Conservation (phyloP, 305 asterid genomes). For the Plantago rigida region DNA sequence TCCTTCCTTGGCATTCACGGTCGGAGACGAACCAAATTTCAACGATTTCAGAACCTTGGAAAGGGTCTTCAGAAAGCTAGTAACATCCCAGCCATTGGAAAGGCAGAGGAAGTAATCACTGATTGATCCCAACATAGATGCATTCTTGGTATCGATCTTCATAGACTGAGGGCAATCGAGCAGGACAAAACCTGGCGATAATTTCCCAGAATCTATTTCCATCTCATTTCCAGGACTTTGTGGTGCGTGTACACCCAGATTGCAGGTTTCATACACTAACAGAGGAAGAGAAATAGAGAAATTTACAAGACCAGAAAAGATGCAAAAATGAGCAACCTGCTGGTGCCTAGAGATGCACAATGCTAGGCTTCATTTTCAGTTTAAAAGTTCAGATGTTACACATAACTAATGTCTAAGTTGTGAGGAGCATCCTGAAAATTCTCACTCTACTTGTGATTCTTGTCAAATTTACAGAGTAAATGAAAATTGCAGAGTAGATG, state of each 20-base stretch:
- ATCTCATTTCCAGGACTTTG: slow-evolving; percentile 77
- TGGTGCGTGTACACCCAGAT: slow-evolving; percentile 87
- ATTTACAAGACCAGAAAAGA: slow-evolving; percentile 5
- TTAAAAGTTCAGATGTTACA: slow-evolving; percentile 3
- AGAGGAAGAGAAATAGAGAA: slow-evolving; percentile 19
- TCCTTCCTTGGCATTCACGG: slow-evolving; percentile 74
- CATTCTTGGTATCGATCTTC: slow-evolving; percentile 90
- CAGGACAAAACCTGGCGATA: slow-evolving; percentile 76
- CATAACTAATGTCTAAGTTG: neutral
- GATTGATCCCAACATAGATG: slow-evolving; percentile 94
- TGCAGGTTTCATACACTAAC: slow-evolving; percentile 91
- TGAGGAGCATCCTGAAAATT: slow-evolving; percentile 7
- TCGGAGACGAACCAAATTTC: slow-evolving; percentile 59
- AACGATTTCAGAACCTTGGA: slow-evolving; percentile 81
- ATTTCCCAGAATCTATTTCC: slow-evolving; percentile 79
- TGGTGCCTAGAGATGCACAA: neutral
- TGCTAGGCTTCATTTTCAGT: slow-evolving; percentile 3
- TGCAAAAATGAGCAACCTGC: neutral
- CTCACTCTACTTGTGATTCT: neutral
- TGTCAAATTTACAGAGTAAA: neutral
- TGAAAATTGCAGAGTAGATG: slow-evolving; percentile 16
- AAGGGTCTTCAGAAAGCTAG: slow-evolving; percentile 83
- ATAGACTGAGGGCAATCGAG: slow-evolving; percentile 97
- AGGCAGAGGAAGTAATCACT: slow-evolving; percentile 95
- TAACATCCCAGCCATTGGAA: slow-evolving; percentile 99